These are phyloP conservation scores for Fusarium nisikadoi DNA, from an alignment of 2,329 filamentous ascomycete species.

Conservation along the genomic window DNA sequence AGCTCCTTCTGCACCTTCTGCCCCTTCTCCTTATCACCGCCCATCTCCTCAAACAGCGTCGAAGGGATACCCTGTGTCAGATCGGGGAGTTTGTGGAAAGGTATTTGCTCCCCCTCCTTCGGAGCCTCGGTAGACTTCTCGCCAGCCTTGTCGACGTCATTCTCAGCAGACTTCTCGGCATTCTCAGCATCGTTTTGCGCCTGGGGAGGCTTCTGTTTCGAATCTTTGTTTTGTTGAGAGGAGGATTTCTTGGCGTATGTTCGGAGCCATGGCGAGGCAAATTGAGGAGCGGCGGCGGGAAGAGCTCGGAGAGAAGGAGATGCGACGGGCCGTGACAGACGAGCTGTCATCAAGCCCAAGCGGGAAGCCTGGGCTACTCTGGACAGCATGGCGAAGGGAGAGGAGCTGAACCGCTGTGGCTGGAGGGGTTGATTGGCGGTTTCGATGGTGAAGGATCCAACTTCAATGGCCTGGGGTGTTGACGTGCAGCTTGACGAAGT, in stretches of 20 bases:
- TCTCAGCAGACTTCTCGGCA: constrained; percentile 29
- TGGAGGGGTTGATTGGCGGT: constrained; percentile 3
- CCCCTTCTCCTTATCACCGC: constrained; percentile 52
- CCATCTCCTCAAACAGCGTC: constrained; percentile 82
- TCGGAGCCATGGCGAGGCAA: constrained; percentile 46
- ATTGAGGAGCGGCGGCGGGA: constrained; percentile 31
- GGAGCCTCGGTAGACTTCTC: constrained; percentile 43
- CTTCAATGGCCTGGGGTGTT: constrained; percentile 32
- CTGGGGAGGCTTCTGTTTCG: constrained; percentile 32
- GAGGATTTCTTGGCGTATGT: constrained; percentile 42
- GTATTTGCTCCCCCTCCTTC: constrained; percentile 56
- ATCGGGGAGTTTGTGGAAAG: constrained; percentile 81
- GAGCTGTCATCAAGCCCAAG: constrained; percentile 48
- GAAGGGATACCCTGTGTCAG: constrained; percentile 95
- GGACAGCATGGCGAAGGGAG: constrained; percentile 53
- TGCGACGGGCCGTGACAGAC: constrained; percentile 42
- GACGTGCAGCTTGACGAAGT: constrained; percentile 35
- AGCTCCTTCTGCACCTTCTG: constrained; percentile 48
- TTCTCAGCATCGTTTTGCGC: constrained; percentile 31
- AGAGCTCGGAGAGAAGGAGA: constrained; percentile 42
- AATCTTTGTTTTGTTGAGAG: constrained; percentile 13
- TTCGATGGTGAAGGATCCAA: constrained; percentile 30
- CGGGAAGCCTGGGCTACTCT: constrained; percentile 49
- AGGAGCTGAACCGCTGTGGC: background rate
- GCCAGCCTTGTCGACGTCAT: constrained; percentile 35